Base-by-base conservation (phyloP, 2,329 filamentous ascomycete genomes). In the Fusarium austroafricanum region DNA sequence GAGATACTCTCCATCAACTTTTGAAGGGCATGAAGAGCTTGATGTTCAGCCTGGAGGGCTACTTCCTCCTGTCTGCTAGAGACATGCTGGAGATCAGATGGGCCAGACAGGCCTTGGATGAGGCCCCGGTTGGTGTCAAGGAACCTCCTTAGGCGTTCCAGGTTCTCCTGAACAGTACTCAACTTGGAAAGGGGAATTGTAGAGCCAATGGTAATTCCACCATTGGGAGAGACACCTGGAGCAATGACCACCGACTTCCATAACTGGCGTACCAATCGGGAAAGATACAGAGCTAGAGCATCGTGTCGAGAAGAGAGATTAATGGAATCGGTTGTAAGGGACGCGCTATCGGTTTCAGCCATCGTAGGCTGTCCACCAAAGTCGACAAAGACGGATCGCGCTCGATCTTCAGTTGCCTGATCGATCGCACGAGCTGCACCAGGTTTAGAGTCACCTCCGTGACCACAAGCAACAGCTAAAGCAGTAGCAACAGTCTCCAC, bases 61-160 rank as follows among this genome's bases (percentile, higher is more conserved):
- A 97, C 88, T 78, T 98, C 95, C 73, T 97, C 96, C 75, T 97
- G 92, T 67, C 95, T 90, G 56, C 89, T 96, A 1, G 88, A 87
- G 2, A 91, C 90, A 51, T 91, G 87, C 49, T 90, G 88, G n/a
- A 97, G 82, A 47, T 95, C 92, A 53, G 96, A 92, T 0, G 96
- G 92, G 0, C 95, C 95, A n/a, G 93, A 92, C 51, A 99, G 83
- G 9, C 96, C 96, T 75, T 97, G 94, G 60, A 99, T 98, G 61
- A 96, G 94, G 51, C 89, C 90, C 68, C 91, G 92, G 79, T 99
- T 99, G n/a, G 87, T 84, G 37, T 92, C 88, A 43, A 99, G 87
- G 75, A 99, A 99, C 15, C 89, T 89, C 45, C 91, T 87, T 33
- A 99, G 81, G 7, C 91, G 87, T 61, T 93, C 90, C 6, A 99